Evolutionary conservation across 805 yeast species (phyloP).

Genomic region (Lipomyces lipofer): DNA sequence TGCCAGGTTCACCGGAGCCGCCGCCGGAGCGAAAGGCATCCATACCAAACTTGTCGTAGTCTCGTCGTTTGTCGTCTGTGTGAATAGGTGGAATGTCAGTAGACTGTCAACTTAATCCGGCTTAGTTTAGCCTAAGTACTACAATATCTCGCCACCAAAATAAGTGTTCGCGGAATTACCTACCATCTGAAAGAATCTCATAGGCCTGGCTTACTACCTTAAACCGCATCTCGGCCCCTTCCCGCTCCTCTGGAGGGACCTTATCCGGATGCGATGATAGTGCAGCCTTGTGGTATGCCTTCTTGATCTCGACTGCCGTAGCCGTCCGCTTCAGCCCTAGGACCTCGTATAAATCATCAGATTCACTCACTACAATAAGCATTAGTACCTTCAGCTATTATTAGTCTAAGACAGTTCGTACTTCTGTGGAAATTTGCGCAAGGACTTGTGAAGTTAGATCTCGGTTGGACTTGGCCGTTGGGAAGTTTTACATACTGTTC

Average conservation of each 20-base stretch:
- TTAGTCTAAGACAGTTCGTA: too few relatives aligned
- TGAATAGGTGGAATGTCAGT: neutral
- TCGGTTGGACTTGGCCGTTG: too few relatives aligned
- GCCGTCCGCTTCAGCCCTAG: constrained; percentile 71
- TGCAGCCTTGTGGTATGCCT: constrained; percentile 84
- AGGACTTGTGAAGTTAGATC: too few relatives aligned
- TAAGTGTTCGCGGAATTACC: constrained; percentile 4
- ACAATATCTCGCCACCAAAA: neutral
- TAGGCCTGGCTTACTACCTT: constrained; percentile 86
- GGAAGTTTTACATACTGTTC: too few relatives aligned
- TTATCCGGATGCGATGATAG: constrained; percentile 88
- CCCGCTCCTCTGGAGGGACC: constrained; percentile 64
- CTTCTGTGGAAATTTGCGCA: too few relatives aligned
- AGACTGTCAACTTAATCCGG: neutral
- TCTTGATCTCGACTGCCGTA: constrained; percentile 68
- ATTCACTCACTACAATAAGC: neutral
- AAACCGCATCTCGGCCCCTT: constrained; percentile 74
- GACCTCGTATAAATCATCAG: constrained; percentile 61
- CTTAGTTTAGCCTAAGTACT: too few relatives aligned
- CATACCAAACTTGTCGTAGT: constrained; percentile 42
- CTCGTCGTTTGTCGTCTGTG: constrained; percentile 34
- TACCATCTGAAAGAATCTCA: constrained; percentile 71
- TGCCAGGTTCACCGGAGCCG: constrained; percentile 46
- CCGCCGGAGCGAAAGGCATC: constrained; percentile 36
- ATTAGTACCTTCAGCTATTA: too few relatives aligned